Percentiles rank a stretch among this genome's conserved stretches.
Conservation (phyloP, 1,139 yeast genomes). For the Candida sanyaensis region DNA sequence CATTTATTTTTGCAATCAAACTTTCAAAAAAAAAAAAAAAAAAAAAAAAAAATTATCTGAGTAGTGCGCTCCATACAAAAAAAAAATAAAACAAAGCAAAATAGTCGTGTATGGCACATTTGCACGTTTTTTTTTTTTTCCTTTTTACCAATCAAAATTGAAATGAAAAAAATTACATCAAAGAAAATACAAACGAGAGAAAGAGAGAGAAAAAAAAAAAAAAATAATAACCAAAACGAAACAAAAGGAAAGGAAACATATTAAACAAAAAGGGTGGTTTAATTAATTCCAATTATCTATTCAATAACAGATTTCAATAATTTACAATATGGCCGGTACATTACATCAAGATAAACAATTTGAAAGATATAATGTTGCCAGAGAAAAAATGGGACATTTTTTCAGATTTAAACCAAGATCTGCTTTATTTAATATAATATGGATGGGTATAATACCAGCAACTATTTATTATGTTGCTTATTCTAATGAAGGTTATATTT, state of each 20-base stretch:
- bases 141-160: constrained; percentile 3
- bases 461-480: constrained; percentile 41
- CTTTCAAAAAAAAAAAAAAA: too few relatives aligned
- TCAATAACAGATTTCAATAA: background rate
- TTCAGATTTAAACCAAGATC: constrained; percentile 48
- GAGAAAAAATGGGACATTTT: constrained; percentile 43
- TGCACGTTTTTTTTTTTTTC: background rate
- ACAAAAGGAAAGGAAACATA: too few relatives aligned
- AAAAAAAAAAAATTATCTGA: too few relatives aligned
- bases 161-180: constrained; percentile 1
- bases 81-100: background rate
- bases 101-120: background rate
- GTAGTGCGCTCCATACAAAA: too few relatives aligned
- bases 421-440: constrained; percentile 33
- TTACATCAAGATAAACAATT: constrained; percentile 47
- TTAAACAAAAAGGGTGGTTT: too few relatives aligned
- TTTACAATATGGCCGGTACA: constrained; percentile 43
- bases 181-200: background rate
- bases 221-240: background rate
- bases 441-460: constrained; percentile 43
- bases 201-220: too few relatives aligned
- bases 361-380: constrained; percentile 45
- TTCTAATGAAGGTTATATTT: constrained; percentile 37
- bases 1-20: too few relatives aligned
- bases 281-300: too few relatives aligned